Evolutionary conservation across 2,329 filamentous ascomycete species (phyloP), one percentile per base, ranked within the genome.

Genomic region (Penicillium frequentans): DNA sequence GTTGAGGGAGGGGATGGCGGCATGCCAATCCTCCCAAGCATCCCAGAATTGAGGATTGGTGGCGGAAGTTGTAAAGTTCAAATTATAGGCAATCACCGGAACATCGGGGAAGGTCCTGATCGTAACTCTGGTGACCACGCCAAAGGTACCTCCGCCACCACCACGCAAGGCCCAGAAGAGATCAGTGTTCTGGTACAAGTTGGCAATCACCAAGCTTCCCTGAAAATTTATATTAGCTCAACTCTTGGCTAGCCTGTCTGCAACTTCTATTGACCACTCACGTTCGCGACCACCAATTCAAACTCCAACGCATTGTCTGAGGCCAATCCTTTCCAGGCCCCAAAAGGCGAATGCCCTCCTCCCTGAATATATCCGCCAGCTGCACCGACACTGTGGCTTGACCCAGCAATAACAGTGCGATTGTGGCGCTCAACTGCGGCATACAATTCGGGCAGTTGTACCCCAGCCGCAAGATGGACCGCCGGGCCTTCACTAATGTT

Each of bases 101-200:
- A 70, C 68, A 21, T 76, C 66, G 63, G 74, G 70, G 45, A 77
- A 76, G 13, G 77, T 75, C n/a, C 73, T 74, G 35, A 80, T 61
- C 13, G 77, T 79, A 35, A 75, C 77, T 26, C 70, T 72, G 9
- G 75, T 70, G 5, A 79, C 77, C n/a, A 80, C 68, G 37, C 77
- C 77, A 59, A 76, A 77, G 56, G 63, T 68, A 21, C 81, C 82
- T 2, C 83, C 84, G 3, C 84, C 84, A 6, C 84, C 84, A 9
- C 81, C 81, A 26, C 78, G 74, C 5, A 82, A 66, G 23, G 80
- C 81, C 75, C 77, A 81, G 67, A 81, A 83, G 1, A 83, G 69
- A 53, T 81, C 78, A 0, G 65, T 35, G 35, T 63, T 64, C 13
- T 60, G 54, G 31, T 64, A 60, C 2, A 49, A 45, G 55, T 68